Conservation (phyloP, 306 rosid genomes). For the Sicyos edulis region DNA sequence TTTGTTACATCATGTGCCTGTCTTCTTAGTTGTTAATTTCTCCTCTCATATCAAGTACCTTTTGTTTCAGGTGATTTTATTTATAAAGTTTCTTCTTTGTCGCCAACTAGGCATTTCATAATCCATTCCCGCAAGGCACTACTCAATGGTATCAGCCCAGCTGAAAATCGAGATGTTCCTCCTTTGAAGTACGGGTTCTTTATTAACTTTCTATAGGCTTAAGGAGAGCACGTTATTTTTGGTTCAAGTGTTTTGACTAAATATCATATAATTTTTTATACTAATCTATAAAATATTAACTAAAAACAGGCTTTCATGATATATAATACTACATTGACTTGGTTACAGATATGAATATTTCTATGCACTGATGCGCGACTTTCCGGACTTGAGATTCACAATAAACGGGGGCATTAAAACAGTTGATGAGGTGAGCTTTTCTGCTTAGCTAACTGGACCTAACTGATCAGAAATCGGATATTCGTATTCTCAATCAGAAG, state of each 20-base stretch:
- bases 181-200: constrained; percentile 67
- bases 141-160: constrained; percentile 88
- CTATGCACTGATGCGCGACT: constrained; percentile 86
- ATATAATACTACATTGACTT: constrained; percentile 1
- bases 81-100: constrained; percentile 86
- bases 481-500: background rate
- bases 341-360: constrained; percentile 78
- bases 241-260: background rate
- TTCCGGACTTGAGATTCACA: constrained; percentile 92
- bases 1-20: constrained; percentile 1
- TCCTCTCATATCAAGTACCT: constrained; percentile 24
- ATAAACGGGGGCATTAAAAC: constrained; percentile 85
- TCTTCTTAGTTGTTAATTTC: constrained; percentile 10
- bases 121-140: constrained; percentile 93
- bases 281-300: constrained; percentile 2
- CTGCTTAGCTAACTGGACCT: background rate
- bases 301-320: background rate
- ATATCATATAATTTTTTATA: background rate
- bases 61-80: constrained; percentile 76
- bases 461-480: background rate
- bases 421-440: constrained; percentile 68
- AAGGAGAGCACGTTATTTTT: background rate
- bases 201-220: constrained; percentile 16
- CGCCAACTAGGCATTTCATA: constrained; percentile 85
- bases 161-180: constrained; percentile 93